Percentiles rank a stretch among this genome's conserved stretches.
These are phyloP conservation scores for Plasmodium chabaudi DNA, from an alignment of 169 alveolate genomes.

Conservation along the genomic window DNA sequence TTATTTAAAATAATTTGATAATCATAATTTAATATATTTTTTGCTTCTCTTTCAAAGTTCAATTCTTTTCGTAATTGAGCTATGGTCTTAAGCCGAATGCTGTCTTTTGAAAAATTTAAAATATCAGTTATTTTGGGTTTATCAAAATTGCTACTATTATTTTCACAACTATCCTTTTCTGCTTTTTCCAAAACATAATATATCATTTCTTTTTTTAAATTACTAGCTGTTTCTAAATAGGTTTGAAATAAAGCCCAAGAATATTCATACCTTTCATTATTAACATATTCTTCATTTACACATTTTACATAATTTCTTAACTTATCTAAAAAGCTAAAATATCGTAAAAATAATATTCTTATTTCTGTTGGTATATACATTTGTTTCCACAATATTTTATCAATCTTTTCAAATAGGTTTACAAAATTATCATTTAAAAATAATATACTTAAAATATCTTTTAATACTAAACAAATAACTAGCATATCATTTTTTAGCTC, in stretches of 20 bases:
- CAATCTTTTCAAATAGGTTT: slow-evolving; percentile 36
- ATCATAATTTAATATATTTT: slow-evolving; percentile 41
- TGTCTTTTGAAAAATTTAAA: slow-evolving; percentile 49
- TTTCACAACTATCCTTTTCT: background rate
- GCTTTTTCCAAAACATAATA: slow-evolving; percentile 30
- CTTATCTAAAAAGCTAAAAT: slow-evolving; percentile 32
- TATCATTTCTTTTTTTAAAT: slow-evolving; percentile 35
- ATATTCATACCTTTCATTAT: slow-evolving; percentile 32
- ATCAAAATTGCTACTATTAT: background rate
- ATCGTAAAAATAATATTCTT: slow-evolving; percentile 13
- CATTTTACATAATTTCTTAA: slow-evolving; percentile 41
- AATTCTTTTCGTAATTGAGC: slow-evolving; percentile 60
- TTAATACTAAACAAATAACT: slow-evolving; percentile 49
- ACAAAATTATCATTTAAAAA: slow-evolving; percentile 61
- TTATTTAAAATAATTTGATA: slow-evolving; percentile 40
- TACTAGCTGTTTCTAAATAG: slow-evolving; percentile 43
- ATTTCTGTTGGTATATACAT: slow-evolving; percentile 61
- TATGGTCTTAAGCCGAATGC: slow-evolving; percentile 45
- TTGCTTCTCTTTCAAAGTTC: slow-evolving; percentile 39
- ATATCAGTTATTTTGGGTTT: slow-evolving; percentile 25
- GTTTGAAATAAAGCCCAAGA: slow-evolving; percentile 62
- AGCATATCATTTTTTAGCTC: slow-evolving; percentile 1
- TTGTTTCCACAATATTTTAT: slow-evolving; percentile 43
- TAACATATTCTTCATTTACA: background rate
- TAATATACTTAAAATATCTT: slow-evolving; percentile 38